These are phyloP conservation scores for Alternaria arborescens DNA, from an alignment of 2,329 filamentous ascomycete species.

Conservation along the genomic window DNA sequence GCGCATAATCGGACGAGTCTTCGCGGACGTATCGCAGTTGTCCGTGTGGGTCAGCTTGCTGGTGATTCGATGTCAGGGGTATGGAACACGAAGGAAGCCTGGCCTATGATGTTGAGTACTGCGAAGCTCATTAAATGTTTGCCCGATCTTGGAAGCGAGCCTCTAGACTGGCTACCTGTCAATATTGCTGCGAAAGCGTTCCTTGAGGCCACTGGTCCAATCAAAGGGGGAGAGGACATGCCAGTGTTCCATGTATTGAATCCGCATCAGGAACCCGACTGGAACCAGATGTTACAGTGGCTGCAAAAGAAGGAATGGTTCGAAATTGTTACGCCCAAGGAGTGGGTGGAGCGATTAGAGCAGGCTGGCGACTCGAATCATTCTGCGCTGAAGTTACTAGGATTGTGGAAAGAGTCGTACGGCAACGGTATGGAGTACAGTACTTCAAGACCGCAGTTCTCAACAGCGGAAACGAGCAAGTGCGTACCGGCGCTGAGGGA, in stretches of 20 bases:
- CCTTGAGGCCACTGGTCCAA: constrained; percentile 44
- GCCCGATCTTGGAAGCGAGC: constrained; percentile 39
- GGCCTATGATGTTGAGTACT: constrained; percentile 50
- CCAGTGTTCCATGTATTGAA: constrained; percentile 62
- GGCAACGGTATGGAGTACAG: constrained; percentile 16
- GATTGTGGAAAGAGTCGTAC: constrained; percentile 60
- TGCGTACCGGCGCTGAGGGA: constrained; percentile 47
- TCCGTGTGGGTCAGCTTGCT: constrained; percentile 56
- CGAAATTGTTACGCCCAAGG: constrained; percentile 52
- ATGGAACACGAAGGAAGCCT: constrained; percentile 46
- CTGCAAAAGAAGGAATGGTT: constrained; percentile 50
- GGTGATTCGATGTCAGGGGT: constrained; percentile 39
- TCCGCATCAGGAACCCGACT: constrained; percentile 53
- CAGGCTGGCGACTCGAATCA: constrained; percentile 46
- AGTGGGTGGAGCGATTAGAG: constrained; percentile 57
- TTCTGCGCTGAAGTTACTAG: constrained; percentile 58
- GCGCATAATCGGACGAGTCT: constrained; percentile 48
- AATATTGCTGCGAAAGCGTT: constrained; percentile 59
- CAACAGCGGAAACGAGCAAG: constrained; percentile 44
- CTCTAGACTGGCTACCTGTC: constrained; percentile 47
- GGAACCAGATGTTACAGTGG: constrained; percentile 59
- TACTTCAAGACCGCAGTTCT: constrained; percentile 40
- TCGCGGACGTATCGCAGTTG: constrained; percentile 36
- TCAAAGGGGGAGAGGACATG: constrained; percentile 15
- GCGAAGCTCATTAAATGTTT: constrained; percentile 38